A percentile compares a stretch with the other conserved stretches of the same genome.
Evolutionary conservation across 495 filamentous ascomycete species (phyloP).

Genomic region (Neurospora sp.): DNA sequence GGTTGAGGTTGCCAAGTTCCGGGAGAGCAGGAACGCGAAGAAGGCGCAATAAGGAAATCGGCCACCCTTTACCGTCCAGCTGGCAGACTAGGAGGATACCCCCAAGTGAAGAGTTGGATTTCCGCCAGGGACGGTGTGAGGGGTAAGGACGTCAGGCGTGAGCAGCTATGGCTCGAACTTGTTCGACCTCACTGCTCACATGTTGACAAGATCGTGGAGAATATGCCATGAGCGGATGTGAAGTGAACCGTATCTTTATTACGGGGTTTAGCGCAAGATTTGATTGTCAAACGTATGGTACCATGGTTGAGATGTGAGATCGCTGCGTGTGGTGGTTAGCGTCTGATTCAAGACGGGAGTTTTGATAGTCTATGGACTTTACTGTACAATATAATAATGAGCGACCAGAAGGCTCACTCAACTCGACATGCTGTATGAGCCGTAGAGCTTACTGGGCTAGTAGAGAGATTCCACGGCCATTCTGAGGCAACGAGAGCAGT

Average conservation of each 20-base stretch:
- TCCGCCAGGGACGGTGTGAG: background rate
- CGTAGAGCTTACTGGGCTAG: too few relatives aligned
- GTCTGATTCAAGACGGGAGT: background rate
- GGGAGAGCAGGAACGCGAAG: conserved; percentile 25
- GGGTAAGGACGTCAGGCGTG: background rate
- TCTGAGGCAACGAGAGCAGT: background rate
- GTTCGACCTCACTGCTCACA: background rate
- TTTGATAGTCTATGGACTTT: background rate
- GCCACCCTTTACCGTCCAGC: background rate
- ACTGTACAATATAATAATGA: background rate
- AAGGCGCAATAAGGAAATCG: conserved; percentile 4
- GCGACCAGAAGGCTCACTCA: background rate
- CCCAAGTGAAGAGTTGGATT: background rate
- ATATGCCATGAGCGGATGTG: background rate
- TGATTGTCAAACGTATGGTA: background rate
- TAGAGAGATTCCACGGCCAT: background rate
- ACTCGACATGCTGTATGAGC: background rate
- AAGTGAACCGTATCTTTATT: background rate
- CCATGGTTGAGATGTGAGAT: background rate
- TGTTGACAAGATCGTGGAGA: background rate
- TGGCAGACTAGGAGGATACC: background rate
- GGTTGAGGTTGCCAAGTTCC: conserved; percentile 55
- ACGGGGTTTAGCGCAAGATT: background rate
- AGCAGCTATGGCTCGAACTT: background rate
- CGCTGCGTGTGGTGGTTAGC: background rate